These are phyloP conservation scores for Mortierella sp. DNA, from an alignment of 371 early-diverging fungal genomes.

Conservation along the genomic window DNA sequence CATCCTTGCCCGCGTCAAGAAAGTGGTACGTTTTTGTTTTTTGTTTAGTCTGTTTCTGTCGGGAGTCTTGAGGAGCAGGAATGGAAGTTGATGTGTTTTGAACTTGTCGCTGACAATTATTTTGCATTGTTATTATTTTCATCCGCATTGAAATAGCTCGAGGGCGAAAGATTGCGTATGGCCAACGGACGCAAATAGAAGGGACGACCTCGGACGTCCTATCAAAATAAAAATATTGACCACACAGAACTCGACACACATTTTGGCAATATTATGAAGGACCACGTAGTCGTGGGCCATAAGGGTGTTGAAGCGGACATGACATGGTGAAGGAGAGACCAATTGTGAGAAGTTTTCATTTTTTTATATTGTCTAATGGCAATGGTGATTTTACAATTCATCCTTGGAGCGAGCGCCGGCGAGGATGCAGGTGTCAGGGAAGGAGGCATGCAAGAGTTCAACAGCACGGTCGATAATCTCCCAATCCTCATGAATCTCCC, in stretches of 20 bases:
- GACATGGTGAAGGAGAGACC: too few relatives aligned
- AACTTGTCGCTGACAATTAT: not conserved
- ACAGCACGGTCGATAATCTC: slow-evolving; percentile 36
- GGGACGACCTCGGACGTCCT: not conserved
- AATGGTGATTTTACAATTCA: slow-evolving; percentile 28
- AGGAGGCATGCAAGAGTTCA: slow-evolving; percentile 33
- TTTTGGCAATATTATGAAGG: too few relatives aligned
- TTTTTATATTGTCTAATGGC: not conserved
- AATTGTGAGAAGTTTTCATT: too few relatives aligned
- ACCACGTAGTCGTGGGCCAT: too few relatives aligned
- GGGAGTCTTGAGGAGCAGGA: not conserved
- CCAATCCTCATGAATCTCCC: slow-evolving; percentile 26
- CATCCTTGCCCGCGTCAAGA: slow-evolving; percentile 79
- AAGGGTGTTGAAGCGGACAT: too few relatives aligned
- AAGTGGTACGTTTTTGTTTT: slow-evolving; percentile 69
- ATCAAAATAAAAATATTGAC: slow-evolving; percentile 19
- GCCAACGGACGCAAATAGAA: slow-evolving; percentile 51
- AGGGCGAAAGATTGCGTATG: slow-evolving; percentile 68
- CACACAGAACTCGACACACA: not conserved
- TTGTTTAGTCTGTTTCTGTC: not conserved
- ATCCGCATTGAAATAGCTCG: slow-evolving; percentile 59
- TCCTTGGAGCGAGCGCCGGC: slow-evolving; percentile 8
- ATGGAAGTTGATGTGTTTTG: not conserved
- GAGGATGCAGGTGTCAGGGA: slow-evolving; percentile 39
- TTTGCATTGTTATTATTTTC: slow-evolving; percentile 3